A percentile compares a stretch with the other conserved stretches of the same genome.
Evolutionary conservation across 257 asterid species (phyloP).

Genomic region (Penstemon newberryi): DNA sequence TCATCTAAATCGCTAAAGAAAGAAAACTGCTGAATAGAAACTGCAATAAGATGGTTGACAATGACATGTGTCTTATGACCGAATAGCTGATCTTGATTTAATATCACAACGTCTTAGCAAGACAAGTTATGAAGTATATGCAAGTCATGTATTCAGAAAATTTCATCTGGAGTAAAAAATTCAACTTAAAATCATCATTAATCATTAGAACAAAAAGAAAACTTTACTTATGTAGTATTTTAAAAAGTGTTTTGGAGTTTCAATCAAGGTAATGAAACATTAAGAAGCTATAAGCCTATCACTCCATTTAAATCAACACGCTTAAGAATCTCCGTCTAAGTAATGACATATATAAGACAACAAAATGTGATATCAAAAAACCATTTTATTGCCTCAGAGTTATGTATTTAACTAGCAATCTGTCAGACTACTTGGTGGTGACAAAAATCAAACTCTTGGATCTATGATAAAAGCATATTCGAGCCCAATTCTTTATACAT

Average conservation of each 20-base stretch:
- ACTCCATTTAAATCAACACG: constrained; percentile 2
- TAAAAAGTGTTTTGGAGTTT: neutral
- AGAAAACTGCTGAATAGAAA: neutral
- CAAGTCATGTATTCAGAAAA: neutral
- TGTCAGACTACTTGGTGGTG: too few species aligned
- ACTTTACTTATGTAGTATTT: neutral
- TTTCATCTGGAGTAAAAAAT: neutral
- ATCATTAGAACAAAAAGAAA: neutral
- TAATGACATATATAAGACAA: neutral
- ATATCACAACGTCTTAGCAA: constrained; percentile 8
- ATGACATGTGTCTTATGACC: neutral
- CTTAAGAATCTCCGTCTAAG: neutral
- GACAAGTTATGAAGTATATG: constrained; percentile 1
- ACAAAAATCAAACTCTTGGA: too few species aligned
- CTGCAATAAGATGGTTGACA: neutral
- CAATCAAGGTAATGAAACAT: neutral
- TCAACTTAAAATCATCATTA: neutral
- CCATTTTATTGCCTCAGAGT: too few species aligned
- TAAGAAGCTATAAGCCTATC: neutral
- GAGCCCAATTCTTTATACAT: too few species aligned
- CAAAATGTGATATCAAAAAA: too few species aligned
- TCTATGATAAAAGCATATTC: too few species aligned
- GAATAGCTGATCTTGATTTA: constrained; percentile 4
- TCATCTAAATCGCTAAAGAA: neutral
- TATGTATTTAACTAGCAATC: too few species aligned